Conservation (phyloP, 2,329 filamentous ascomycete genomes). For the Dothideomycetidae sp. region DNA sequence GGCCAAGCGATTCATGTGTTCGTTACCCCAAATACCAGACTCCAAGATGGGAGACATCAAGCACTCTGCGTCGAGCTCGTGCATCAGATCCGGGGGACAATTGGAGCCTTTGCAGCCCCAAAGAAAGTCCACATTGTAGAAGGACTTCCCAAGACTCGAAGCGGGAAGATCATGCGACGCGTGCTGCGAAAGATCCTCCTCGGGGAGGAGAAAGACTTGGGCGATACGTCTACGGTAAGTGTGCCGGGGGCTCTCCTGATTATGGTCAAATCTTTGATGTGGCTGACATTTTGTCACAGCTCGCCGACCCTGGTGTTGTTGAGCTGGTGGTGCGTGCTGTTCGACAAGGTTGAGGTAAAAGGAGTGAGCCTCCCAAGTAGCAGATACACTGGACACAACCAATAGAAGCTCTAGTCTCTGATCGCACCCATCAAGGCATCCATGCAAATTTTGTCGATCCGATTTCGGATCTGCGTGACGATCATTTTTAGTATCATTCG, state of each 20-base stretch:
- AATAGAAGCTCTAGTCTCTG: too few species aligned
- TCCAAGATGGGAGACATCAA: conserved; percentile 58
- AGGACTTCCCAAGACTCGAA: conserved; percentile 91
- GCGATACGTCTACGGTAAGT: conserved; percentile 84
- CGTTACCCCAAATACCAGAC: conserved; percentile 76
- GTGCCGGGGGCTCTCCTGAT: conserved; percentile 79
- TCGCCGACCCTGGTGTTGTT: too few species aligned
- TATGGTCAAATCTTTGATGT: too few species aligned
- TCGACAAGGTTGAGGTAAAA: too few species aligned
- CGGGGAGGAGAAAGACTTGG: conserved; percentile 91
- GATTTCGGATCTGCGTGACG: too few species aligned
- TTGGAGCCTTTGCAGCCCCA: conserved; percentile 91
- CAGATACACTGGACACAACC: too few species aligned
- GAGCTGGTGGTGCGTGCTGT: too few species aligned
- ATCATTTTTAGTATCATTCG: too few species aligned
- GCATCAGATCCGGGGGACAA: conserved; percentile 89
- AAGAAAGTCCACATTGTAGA: conserved; percentile 85
- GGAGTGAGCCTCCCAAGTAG: too few species aligned
- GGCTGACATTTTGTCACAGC: too few species aligned
- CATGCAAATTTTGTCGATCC: too few species aligned
- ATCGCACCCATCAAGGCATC: too few species aligned
- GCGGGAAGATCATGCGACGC: conserved; percentile 97
- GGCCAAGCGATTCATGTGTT: conserved; percentile 97
- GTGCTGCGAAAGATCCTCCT: conserved; percentile 95
- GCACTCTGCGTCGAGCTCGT: conserved; percentile 85